phyloP scores from a whole-genome alignment of 2,329 filamentous ascomycete genomes.

The Beauveria asiatica region DNA sequence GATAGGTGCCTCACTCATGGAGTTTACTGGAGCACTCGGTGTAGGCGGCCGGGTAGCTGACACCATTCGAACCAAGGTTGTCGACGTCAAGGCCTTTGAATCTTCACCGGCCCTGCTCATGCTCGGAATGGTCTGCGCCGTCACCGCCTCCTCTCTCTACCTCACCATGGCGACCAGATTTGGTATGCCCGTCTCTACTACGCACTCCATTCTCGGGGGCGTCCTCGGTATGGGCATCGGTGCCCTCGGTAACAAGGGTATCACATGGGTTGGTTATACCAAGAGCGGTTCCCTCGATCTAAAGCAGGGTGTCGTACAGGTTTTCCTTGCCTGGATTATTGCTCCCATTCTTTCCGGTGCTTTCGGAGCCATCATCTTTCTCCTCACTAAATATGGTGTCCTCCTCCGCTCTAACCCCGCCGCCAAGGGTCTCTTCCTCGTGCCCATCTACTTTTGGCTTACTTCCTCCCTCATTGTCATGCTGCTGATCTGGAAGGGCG shows the following conservation, averaged over 20 bases:
- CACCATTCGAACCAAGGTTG: constrained; percentile 53
- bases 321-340: constrained; percentile 54
- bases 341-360: constrained; percentile 45
- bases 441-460: constrained; percentile 50
- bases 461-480: constrained; percentile 48
- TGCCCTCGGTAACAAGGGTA: constrained; percentile 38
- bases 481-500: constrained; percentile 52
- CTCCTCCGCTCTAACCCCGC: constrained; percentile 45
- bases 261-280: constrained; percentile 44
- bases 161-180: constrained; percentile 47
- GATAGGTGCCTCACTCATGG: constrained; percentile 49
- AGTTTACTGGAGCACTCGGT: constrained; percentile 52
- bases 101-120: constrained; percentile 44
- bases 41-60: constrained; percentile 53
- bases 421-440: constrained; percentile 40
- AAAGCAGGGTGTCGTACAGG: constrained; percentile 45
- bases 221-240: constrained; percentile 53
- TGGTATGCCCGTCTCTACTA: constrained; percentile 53
- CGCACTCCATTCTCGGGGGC: constrained; percentile 51
- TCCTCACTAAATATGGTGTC: constrained; percentile 47
- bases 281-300: constrained; percentile 28
- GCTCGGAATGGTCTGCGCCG: constrained; percentile 50
- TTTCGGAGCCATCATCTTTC: constrained; percentile 48
- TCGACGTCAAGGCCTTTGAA: constrained; percentile 39
- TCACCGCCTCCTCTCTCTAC: constrained; percentile 44